Conservation (phyloP, 805 yeast genomes). For the Yamadazyma nakazawae region DNA sequence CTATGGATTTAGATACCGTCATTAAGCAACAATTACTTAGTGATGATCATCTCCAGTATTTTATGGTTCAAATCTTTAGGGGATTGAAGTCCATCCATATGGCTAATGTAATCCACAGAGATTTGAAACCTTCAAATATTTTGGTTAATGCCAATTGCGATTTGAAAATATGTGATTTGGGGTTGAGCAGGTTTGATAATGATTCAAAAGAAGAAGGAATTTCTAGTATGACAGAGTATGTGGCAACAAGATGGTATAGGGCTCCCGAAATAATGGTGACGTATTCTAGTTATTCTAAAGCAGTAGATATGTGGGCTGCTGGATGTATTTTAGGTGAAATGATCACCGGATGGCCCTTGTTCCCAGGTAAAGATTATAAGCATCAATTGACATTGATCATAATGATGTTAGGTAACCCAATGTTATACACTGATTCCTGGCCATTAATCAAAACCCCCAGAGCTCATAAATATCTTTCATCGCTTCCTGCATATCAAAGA, state of each 20-base stretch:
- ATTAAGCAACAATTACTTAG: conserved; percentile 52
- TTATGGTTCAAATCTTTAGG: conserved; percentile 65
- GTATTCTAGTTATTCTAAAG: conserved; percentile 66
- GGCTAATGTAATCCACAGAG: conserved; percentile 73
- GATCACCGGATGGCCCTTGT: conserved; percentile 57
- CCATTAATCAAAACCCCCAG: conserved; percentile 21
- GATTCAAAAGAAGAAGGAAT: conserved; percentile 11
- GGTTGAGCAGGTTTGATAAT: conserved; percentile 54
- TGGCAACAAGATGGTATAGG: conserved; percentile 82
- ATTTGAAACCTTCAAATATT: conserved; percentile 71
- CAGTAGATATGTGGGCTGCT: conserved; percentile 78
- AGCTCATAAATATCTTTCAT: conserved; percentile 23
- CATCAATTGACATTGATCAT: conserved; percentile 65
- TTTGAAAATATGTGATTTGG: conserved; percentile 76
- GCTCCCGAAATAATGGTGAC: conserved; percentile 84
- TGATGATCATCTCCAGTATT: conserved; percentile 68
- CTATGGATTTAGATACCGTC: conserved; percentile 64
- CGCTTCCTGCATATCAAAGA: conserved; percentile 21
- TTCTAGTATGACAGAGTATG: conserved; percentile 70
- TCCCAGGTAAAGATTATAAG: conserved; percentile 74
- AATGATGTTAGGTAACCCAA: conserved; percentile 69
- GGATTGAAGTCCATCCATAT: conserved; percentile 71
- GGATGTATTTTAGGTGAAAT: conserved; percentile 78
- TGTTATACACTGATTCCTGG: conserved; percentile 14
- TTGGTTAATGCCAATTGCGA: conserved; percentile 69